Evolutionary conservation across 768 basidiomycete species (phyloP).

Genomic region (Exidia glandulosa): DNA sequence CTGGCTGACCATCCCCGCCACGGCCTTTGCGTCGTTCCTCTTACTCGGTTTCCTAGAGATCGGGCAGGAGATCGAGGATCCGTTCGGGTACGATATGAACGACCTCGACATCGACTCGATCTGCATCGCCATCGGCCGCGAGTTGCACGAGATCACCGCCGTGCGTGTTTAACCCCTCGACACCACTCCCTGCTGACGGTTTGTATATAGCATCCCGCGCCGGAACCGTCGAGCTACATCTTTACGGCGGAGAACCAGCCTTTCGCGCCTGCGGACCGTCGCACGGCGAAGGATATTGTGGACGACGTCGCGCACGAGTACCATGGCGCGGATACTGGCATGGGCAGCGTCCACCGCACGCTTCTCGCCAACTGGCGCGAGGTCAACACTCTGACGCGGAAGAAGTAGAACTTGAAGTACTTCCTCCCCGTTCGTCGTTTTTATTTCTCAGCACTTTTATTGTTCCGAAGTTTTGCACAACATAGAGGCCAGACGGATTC

Average conservation of each 20-base stretch:
- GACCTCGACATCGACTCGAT: constrained; percentile 35
- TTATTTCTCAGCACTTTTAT: too few relatives aligned
- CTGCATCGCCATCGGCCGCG: background rate
- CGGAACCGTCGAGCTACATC: constrained; percentile 40
- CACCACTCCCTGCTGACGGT: too few relatives aligned
- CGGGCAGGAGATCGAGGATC: constrained; percentile 46
- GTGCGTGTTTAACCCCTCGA: too few relatives aligned
- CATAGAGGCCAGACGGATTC: too few relatives aligned
- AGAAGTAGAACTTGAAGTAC: too few relatives aligned
- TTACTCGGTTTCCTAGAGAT: constrained; percentile 59
- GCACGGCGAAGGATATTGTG: constrained; percentile 44
- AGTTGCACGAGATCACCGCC: constrained; percentile 43
- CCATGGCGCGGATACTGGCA: constrained; percentile 16
- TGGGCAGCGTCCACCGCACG: constrained; percentile 20
- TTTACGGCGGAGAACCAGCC: constrained; percentile 56
- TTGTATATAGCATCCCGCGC: constrained; percentile 48
- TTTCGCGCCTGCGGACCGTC: constrained; percentile 53
- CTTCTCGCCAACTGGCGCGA: constrained; percentile 24
- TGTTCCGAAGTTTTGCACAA: too few relatives aligned
- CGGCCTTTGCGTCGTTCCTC: constrained; percentile 49
- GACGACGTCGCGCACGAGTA: constrained; percentile 27
- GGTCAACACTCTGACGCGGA: constrained; percentile 14
- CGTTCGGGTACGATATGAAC: constrained; percentile 36
- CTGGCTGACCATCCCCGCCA: constrained; percentile 42
- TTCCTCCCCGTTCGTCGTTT: too few relatives aligned